Evolutionary conservation across 2,329 filamentous ascomycete genomes (phyloP), one percentile per base, ranked within the genome.

Genomic region (Colletotrichum australisinense): DNA sequence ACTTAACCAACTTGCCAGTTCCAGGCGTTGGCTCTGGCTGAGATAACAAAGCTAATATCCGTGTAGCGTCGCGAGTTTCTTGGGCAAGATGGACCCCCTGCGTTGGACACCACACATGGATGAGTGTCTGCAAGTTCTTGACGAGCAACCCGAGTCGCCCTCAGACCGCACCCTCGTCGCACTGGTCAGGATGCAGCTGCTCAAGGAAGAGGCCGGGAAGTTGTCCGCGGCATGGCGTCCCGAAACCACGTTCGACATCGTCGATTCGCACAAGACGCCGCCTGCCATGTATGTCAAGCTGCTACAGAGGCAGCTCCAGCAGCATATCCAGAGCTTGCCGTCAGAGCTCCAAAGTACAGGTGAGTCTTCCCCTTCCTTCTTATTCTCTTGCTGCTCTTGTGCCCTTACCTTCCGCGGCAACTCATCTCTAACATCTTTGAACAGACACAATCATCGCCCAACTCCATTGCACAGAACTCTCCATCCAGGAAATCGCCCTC

Each of bases 61-160:
- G 9, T 35, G 4, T 26, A 58, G 46, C 12, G 16, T 66, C 42
- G 19, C 42, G 16, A 53, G 30, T 24, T 76, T 74, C 52, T 53
- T 86, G 16, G 81, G 81, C 38, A 83, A 83, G 30, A 79, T 84
- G 60, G 85, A 88, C 59, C 76, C 83, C 5, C 79, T 91, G 69
- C 83, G 81, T 4, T 91, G 89, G 89, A 89, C 85, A 1, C 76
- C 85, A 1, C 85, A 89, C 57, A 84, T 91, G 80, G 88, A 90
- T n/a, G 88, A 90, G 52, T 88, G 85, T 56, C 80, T 90, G 1
- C 76, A 81, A 4, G 75, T 84, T 4, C 79, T 91, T 3, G 76
- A 79, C 1, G 76, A 83, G 2, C 76, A 82, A 1, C 82, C 83
- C 4, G 87, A 89, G 72, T 83, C 79, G 26, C 80, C 83, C 0